phyloP scores from a whole-genome alignment of 1,284 basidiomycete species.

The Cutaneotrichosporon cutaneum region DNA sequence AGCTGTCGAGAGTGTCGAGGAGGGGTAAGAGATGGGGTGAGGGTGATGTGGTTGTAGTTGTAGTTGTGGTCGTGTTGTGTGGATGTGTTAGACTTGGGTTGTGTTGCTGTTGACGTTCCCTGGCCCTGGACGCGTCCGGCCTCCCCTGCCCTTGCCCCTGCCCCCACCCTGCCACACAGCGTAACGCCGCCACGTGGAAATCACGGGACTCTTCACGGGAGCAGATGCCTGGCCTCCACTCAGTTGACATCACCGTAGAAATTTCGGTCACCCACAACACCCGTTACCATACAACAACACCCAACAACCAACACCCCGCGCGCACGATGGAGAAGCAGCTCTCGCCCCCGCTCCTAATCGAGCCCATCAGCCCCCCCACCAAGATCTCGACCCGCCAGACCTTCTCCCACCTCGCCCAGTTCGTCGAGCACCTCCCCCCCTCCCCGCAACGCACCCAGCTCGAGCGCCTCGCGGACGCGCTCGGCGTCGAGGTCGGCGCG shows the following conservation, averaged over 20 bases:
- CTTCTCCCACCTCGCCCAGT: conserved; percentile 37
- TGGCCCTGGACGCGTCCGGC: neutral
- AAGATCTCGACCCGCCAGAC: conserved; percentile 33
- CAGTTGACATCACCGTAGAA: conserved; percentile 5
- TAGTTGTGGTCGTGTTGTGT: neutral
- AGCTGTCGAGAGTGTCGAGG: neutral
- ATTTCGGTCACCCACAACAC: conserved; percentile 5
- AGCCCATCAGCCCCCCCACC: conserved; percentile 32
- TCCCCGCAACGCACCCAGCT: conserved; percentile 47
- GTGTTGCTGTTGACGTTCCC: neutral
- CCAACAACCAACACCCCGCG: neutral
- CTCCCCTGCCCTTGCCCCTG: neutral
- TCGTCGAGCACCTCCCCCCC: conserved; percentile 31
- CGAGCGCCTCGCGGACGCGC: conserved; percentile 48
- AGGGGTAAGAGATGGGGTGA: neutral
- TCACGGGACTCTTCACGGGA: neutral
- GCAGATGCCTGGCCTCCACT: neutral
- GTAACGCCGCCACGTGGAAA: neutral
- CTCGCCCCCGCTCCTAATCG: conserved; percentile 45
- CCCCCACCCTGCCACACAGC: neutral
- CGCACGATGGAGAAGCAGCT: conserved; percentile 48
- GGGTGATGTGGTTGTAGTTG: neutral
- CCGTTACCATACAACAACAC: neutral
- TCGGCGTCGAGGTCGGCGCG: conserved; percentile 47
- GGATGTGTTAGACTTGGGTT: neutral